phyloP scores from a whole-genome alignment of 2,329 filamentous ascomycete genomes.

The Parasarocladium wereldwijsianum region DNA sequence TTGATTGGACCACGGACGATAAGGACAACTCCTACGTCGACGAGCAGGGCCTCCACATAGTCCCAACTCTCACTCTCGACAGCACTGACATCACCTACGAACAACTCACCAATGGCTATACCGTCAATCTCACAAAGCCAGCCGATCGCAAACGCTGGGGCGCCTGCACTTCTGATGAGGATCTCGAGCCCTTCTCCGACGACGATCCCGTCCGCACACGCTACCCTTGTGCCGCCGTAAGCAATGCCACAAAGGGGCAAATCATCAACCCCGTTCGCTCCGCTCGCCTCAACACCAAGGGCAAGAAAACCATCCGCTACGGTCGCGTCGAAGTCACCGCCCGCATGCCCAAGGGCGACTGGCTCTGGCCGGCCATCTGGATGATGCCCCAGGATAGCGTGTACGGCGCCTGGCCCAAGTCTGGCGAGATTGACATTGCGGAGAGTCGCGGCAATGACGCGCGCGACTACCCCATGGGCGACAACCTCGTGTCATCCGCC shows the following conservation, averaged over 20 bases:
- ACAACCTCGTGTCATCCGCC: constrained; percentile 10
- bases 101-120: constrained; percentile 23
- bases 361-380: constrained; percentile 37
- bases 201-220: neutral
- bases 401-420: constrained; percentile 35
- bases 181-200: too few species aligned
- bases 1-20: constrained; percentile 39
- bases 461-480: constrained; percentile 21
- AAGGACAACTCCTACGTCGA: constrained; percentile 31
- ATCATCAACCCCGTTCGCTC: constrained; percentile 35
- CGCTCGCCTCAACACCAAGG: constrained; percentile 31
- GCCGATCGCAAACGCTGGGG: constrained; percentile 8
- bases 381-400: constrained; percentile 33
- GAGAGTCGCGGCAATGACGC: constrained; percentile 36
- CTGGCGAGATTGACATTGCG: constrained; percentile 38
- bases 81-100: constrained; percentile 22
- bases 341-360: constrained; percentile 35
- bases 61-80: constrained; percentile 34
- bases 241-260: constrained; percentile 12
- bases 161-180: constrained; percentile 2
- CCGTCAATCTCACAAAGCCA: constrained; percentile 26
- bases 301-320: constrained; percentile 28
- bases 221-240: constrained; percentile 1
- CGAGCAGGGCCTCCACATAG: constrained; percentile 33
- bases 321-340: constrained; percentile 38